These are phyloP conservation scores for Annulohypoxylon moriforme DNA, from an alignment of 495 filamentous ascomycete genomes.

Conservation along the genomic window DNA sequence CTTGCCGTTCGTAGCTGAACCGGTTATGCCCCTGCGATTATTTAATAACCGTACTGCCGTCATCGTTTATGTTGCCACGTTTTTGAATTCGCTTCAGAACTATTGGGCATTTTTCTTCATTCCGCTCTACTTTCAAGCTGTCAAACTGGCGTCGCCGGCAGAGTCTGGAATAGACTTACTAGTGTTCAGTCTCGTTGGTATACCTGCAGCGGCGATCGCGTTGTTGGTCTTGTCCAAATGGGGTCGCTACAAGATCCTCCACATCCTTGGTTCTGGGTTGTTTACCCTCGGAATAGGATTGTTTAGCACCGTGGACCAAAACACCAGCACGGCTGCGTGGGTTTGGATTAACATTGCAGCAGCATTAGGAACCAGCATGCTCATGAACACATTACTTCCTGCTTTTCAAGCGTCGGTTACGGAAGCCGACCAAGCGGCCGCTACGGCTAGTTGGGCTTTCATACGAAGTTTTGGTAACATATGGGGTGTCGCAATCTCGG, in stretches of 20 bases:
- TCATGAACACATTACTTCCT: conserved; percentile 50
- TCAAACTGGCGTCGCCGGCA: conserved; percentile 45
- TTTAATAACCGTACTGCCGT: conserved; percentile 48
- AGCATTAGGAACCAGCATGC: conserved; percentile 49
- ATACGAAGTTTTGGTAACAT: conserved; percentile 60
- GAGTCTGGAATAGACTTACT: conserved; percentile 56
- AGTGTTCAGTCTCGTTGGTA: conserved; percentile 48
- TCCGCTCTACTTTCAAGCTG: conserved; percentile 62
- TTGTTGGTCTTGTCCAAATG: conserved; percentile 53
- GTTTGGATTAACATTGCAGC: conserved; percentile 44
- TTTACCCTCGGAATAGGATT: conserved; percentile 57
- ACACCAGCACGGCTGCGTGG: conserved; percentile 50
- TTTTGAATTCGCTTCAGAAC: conserved; percentile 38
- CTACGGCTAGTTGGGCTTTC: conserved; percentile 60
- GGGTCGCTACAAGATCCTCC: conserved; percentile 61
- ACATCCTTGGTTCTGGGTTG: conserved; percentile 52
- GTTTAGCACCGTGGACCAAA: conserved; percentile 51
- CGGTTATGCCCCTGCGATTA: conserved; percentile 46
- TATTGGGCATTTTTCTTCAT: conserved; percentile 60
- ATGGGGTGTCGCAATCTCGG: conserved; percentile 64
- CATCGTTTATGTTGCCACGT: conserved; percentile 40
- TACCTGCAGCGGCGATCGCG: conserved; percentile 50
- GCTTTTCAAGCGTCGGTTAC: conserved; percentile 53
- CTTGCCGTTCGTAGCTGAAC: conserved; percentile 33
- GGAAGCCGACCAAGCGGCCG: conserved; percentile 54